Evolutionary conservation across 164 flowering plant genomes (phyloP).

Genomic region (Piper betle): DNA sequence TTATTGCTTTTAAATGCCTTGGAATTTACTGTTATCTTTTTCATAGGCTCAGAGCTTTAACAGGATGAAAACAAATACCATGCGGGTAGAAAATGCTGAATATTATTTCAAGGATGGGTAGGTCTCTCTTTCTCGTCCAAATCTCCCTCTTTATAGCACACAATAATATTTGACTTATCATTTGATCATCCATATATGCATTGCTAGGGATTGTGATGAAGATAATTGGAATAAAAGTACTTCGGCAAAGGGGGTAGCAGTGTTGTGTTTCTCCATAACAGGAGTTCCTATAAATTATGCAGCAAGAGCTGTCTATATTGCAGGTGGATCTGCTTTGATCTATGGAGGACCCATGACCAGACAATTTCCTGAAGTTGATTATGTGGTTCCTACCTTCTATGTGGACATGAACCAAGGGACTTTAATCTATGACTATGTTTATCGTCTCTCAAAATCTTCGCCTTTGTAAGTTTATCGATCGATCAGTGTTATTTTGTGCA

Average conservation of each 20-base stretch:
- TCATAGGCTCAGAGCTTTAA: slow-evolving; percentile 42
- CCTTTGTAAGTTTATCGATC: slow-evolving; percentile 13
- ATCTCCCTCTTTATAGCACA: not conserved
- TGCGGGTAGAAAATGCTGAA: slow-evolving; percentile 19
- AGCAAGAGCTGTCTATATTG: slow-evolving; percentile 18
- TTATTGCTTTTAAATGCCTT: no score
- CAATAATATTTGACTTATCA: not conserved
- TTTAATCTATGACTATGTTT: slow-evolving; percentile 19
- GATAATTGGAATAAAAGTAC: slow-evolving; percentile 15
- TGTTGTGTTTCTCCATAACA: slow-evolving; percentile 43
- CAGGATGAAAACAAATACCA: slow-evolving; percentile 12
- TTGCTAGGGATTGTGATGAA: slow-evolving; percentile 23
- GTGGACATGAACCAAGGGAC: slow-evolving; percentile 43
- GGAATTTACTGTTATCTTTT: not conserved
- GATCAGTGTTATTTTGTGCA: not conserved
- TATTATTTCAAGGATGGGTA: slow-evolving; percentile 31
- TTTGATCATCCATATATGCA: not conserved
- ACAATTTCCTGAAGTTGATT: slow-evolving; percentile 23
- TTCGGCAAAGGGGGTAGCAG: slow-evolving; percentile 19
- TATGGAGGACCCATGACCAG: slow-evolving; percentile 27
- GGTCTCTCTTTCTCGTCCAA: not conserved
- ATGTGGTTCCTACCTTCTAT: slow-evolving; percentile 31
- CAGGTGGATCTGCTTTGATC: slow-evolving; percentile 37
- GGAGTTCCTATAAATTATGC: slow-evolving; percentile 24
- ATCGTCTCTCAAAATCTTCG: slow-evolving; percentile 3